phyloP scores from a whole-genome alignment of 2,329 filamentous ascomycete genomes.

The Phialocephala sp. region DNA sequence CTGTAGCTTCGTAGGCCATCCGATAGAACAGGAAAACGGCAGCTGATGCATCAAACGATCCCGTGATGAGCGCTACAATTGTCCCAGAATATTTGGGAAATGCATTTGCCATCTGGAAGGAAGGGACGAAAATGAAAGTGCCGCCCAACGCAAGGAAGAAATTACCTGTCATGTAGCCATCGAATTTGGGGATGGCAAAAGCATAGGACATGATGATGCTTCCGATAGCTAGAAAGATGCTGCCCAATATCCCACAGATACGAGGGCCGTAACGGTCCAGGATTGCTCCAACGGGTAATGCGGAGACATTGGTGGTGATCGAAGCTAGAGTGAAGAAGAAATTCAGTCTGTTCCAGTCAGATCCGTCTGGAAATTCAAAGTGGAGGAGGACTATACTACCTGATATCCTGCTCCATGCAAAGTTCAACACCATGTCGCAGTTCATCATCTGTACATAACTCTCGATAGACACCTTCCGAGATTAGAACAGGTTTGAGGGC shows the following conservation, averaged over 20 bases:
- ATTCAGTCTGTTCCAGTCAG: conserved; percentile 13
- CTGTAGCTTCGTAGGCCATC: conserved; percentile 16
- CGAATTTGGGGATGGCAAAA: conserved; percentile 21
- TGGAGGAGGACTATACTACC: conserved; percentile 1
- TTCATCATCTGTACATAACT: conserved; percentile 21
- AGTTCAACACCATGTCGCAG: conserved; percentile 20
- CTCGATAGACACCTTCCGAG: conserved; percentile 24
- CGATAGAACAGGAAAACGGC: conserved; percentile 24
- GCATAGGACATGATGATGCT: conserved; percentile 24
- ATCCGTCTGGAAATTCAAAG: background rate
- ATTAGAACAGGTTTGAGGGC: conserved; percentile 24
- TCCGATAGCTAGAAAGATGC: conserved; percentile 22
- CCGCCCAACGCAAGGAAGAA: conserved; percentile 24
- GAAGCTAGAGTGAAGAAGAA: conserved; percentile 28
- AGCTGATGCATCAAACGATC: conserved; percentile 24
- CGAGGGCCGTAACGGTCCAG: conserved; percentile 23
- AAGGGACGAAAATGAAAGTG: conserved; percentile 23
- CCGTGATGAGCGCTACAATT: conserved; percentile 25
- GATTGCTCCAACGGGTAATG: conserved; percentile 20
- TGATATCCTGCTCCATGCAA: conserved; percentile 25
- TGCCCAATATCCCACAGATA: conserved; percentile 19
- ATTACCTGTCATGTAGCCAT: conserved; percentile 21
- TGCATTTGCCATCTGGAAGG: conserved; percentile 24
- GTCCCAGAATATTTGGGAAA: conserved; percentile 24
- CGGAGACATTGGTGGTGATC: conserved; percentile 23